Evolutionary conservation across 2,329 filamentous ascomycete genomes (phyloP).

Genomic region (Apiospora koreana): DNA sequence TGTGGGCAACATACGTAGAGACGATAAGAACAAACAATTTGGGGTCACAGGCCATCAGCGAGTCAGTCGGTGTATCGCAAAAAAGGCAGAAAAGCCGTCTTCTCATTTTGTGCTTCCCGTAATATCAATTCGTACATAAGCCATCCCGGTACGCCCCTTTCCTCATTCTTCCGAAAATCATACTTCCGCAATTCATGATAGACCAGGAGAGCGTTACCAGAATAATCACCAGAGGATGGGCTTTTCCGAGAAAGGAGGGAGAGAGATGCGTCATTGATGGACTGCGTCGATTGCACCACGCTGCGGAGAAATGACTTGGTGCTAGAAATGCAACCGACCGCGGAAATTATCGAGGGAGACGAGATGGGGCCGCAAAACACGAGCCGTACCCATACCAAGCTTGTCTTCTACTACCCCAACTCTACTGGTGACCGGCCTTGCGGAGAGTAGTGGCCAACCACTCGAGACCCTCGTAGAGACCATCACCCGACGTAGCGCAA

Average conservation of each 20-base stretch:
- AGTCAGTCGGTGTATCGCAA: slow-evolving; percentile 3
- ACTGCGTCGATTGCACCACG: slow-evolving; percentile 55
- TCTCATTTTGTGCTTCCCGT: slow-evolving; percentile 18
- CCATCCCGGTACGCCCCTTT: slow-evolving; percentile 36
- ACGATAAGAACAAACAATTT: no score
- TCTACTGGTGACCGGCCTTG: slow-evolving; percentile 70
- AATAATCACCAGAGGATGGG: slow-evolving; percentile 27
- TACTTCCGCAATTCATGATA: slow-evolving; percentile 26
- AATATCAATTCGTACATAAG: slow-evolving; percentile 41
- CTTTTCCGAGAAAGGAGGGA: slow-evolving; percentile 23
- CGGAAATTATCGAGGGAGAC: slow-evolving; percentile 39
- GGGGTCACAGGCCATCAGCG: not conserved
- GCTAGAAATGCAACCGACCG: slow-evolving; percentile 58
- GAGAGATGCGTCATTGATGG: slow-evolving; percentile 43
- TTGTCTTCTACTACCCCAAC: slow-evolving; percentile 28
- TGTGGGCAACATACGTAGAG: not conserved
- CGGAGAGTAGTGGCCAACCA: slow-evolving; percentile 84
- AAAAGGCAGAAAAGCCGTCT: slow-evolving; percentile 13
- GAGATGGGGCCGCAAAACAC: slow-evolving; percentile 40
- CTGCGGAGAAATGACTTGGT: slow-evolving; percentile 47
- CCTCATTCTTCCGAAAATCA: slow-evolving; percentile 33
- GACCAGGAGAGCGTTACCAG: slow-evolving; percentile 23
- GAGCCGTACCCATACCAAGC: slow-evolving; percentile 31
- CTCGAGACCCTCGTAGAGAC: slow-evolving; percentile 98
- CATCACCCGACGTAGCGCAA: slow-evolving; percentile 97